Evolutionary conservation across 2,329 filamentous ascomycete species (phyloP).

Genomic region (Penicillium sp.): DNA sequence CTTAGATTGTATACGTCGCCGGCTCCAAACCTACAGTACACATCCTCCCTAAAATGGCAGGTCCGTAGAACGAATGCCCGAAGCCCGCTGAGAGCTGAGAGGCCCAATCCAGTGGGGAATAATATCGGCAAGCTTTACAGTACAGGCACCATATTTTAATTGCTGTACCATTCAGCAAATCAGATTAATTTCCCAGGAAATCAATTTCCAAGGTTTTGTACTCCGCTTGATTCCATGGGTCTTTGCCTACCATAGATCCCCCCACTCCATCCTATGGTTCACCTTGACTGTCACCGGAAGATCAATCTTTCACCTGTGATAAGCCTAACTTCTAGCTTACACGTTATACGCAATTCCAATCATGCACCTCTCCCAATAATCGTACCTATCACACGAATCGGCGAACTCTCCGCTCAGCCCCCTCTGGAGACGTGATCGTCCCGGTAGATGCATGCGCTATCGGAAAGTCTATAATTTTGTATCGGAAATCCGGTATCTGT

Average conservation of each 20-base stretch:
- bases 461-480: conserved; percentile 12
- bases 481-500: neutral
- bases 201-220: conserved; percentile 11
- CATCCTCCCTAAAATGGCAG: conserved; percentile 5
- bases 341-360: neutral
- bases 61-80: neutral
- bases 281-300: conserved; percentile 10
- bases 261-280: conserved; percentile 12
- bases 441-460: conserved; percentile 14
- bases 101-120: neutral
- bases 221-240: conserved; percentile 9
- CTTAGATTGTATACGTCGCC: neutral
- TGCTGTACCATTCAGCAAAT: neutral
- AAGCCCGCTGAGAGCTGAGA: neutral
- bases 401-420: conserved; percentile 7
- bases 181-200: conserved; percentile 1
- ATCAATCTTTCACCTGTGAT: conserved; percentile 10
- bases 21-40: neutral
- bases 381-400: conserved; percentile 11
- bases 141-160: conserved; percentile 13
- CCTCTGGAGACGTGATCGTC: conserved; percentile 10
- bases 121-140: conserved; percentile 3
- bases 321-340: conserved; percentile 7
- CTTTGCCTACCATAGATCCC: neutral
- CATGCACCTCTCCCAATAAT: conserved; percentile 5